These are phyloP conservation scores for Dacryopinax spathularia DNA, from an alignment of 768 basidiomycete species.

Conservation along the genomic window DNA sequence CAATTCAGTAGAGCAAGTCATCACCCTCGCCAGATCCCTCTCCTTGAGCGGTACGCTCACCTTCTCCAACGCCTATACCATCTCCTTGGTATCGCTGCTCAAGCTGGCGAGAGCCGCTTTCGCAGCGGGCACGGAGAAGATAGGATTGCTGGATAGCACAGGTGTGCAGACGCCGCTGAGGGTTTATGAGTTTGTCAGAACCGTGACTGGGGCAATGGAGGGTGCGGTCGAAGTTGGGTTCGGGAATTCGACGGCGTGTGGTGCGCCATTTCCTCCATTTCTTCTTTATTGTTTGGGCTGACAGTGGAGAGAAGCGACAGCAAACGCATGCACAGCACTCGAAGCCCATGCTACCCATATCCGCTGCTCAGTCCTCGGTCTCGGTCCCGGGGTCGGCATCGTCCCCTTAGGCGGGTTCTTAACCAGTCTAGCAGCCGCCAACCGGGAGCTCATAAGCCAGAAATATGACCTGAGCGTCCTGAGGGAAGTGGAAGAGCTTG, in stretches of 20 bases:
- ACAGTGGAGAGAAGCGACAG: conserved; percentile 49
- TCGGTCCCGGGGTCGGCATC: conserved; percentile 97
- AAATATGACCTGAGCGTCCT: conserved; percentile 98
- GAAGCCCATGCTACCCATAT: conserved; percentile 99
- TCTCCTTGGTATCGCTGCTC: background rate
- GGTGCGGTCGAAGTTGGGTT: conserved; percentile 98
- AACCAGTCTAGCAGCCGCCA: conserved; percentile 88
- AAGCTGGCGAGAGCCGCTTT: background rate
- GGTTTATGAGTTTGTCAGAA: conserved; percentile 95
- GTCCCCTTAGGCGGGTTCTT: conserved; percentile 94
- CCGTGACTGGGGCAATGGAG: conserved; percentile 83
- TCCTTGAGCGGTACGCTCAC: background rate
- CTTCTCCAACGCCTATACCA: background rate
- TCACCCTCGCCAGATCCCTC: background rate
- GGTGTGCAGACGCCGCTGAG: conserved; percentile 62
- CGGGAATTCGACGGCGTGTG: conserved; percentile 83
- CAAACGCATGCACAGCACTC: conserved; percentile 94
- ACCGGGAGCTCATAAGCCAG: conserved; percentile 97
- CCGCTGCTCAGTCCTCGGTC: conserved; percentile 94
- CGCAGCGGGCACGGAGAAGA: background rate
- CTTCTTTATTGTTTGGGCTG: background rate
- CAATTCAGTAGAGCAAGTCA: background rate
- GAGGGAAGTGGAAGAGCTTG: conserved; percentile 95
- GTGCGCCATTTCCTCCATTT: conserved; percentile 41
- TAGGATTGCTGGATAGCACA: background rate